Evolutionary conservation across 2,329 filamentous ascomycete species (phyloP).

Genomic region (Fusarium nodosum): DNA sequence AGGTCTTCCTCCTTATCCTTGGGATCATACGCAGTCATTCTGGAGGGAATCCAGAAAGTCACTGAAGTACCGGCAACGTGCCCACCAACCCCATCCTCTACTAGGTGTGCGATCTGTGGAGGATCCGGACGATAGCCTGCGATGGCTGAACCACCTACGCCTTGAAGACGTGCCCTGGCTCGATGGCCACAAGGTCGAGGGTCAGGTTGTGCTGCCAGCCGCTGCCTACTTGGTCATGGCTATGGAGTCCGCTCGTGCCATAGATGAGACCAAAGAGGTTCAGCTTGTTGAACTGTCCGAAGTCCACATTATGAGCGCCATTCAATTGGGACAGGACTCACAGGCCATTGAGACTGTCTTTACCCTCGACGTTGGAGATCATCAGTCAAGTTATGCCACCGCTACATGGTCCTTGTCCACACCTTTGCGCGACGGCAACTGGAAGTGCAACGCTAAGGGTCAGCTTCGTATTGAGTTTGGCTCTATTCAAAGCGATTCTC

Average conservation of each 20-base stretch:
- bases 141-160: slow-evolving; percentile 48
- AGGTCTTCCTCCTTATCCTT: slow-evolving; percentile 15
- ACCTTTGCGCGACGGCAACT: neutral
- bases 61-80: neutral
- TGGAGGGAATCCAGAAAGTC: slow-evolving; percentile 17
- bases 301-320: slow-evolving; percentile 10
- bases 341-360: slow-evolving; percentile 18
- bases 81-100: neutral
- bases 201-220: slow-evolving; percentile 57
- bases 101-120: neutral
- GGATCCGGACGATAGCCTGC: slow-evolving; percentile 23
- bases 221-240: slow-evolving; percentile 57
- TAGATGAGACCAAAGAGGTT: neutral
- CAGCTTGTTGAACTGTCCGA: slow-evolving; percentile 7
- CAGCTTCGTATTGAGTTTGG: neutral
- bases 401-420: neutral
- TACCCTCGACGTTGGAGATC: slow-evolving; percentile 8
- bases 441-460: slow-evolving; percentile 7
- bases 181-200: slow-evolving; percentile 53
- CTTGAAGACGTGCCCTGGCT: slow-evolving; percentile 56
- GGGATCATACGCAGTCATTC: slow-evolving; percentile 19
- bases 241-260: slow-evolving; percentile 48
- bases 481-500: no score
- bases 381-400: neutral
- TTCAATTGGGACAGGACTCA: slow-evolving; percentile 6